phyloP scores from a whole-genome alignment of 2,329 filamentous ascomycete species.

The Onygena corvina region DNA sequence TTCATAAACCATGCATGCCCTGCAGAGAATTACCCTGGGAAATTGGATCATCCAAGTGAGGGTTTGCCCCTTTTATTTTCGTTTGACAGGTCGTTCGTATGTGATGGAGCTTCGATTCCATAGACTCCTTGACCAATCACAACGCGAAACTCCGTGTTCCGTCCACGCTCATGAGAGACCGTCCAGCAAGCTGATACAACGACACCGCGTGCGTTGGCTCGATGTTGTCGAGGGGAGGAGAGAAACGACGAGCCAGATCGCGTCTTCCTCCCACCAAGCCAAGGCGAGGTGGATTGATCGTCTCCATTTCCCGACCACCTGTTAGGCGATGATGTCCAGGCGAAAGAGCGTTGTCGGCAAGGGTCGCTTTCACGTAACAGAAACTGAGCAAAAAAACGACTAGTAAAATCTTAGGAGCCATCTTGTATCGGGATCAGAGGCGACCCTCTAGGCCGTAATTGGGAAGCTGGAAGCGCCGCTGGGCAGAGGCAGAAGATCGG shows the following conservation, averaged over 20 bases:
- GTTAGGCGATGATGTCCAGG: constrained; percentile 3
- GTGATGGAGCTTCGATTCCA: not conserved
- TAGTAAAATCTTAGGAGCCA: not conserved
- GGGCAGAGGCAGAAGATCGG: not conserved
- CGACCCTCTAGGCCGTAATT: constrained; percentile 3
- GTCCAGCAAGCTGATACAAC: too few species aligned
- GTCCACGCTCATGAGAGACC: too few species aligned
- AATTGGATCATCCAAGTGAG: constrained; percentile 1
- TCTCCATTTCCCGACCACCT: not conserved
- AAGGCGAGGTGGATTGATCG: not conserved
- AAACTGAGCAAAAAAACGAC: not conserved
- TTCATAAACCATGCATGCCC: not conserved
- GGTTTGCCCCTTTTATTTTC: constrained; percentile 1
- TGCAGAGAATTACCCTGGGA: not conserved
- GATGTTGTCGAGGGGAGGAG: not conserved
- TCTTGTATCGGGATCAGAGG: constrained; percentile 1
- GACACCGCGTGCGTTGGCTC: not conserved
- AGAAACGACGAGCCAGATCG: not conserved
- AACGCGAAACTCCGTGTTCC: too few species aligned
- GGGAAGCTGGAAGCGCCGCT: constrained; percentile 8
- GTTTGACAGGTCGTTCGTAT: not conserved
- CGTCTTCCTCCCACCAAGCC: not conserved
- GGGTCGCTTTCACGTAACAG: not conserved
- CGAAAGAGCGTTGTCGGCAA: not conserved
- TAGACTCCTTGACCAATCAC: not conserved